Evolutionary conservation across 1,284 basidiomycete genomes (phyloP).

Genomic region (Melanopsichium pennsylvanicum): DNA sequence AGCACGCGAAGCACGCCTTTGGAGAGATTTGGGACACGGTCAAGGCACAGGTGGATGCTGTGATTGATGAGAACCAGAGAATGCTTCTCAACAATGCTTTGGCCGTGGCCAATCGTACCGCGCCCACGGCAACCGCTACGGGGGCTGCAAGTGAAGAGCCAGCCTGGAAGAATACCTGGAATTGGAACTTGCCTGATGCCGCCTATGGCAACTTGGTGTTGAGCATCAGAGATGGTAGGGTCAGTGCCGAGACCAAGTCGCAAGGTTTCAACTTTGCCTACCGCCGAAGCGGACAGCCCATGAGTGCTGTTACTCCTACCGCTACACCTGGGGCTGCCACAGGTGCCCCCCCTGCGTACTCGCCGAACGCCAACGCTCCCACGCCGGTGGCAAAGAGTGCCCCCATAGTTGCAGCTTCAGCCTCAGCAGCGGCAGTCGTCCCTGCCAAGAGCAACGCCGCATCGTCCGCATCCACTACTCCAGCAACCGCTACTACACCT

Average conservation of each 20-base stretch:
- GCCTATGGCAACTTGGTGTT: constrained; percentile 87
- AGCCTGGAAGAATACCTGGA: constrained; percentile 76
- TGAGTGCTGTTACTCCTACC: constrained; percentile 34
- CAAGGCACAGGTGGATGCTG: constrained; percentile 86
- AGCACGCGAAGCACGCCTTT: constrained; percentile 81
- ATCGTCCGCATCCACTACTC: background rate
- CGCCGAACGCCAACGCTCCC: constrained; percentile 8
- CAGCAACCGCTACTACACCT: background rate
- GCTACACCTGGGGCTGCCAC: constrained; percentile 6
- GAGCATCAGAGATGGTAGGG: constrained; percentile 86
- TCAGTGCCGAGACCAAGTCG: constrained; percentile 88
- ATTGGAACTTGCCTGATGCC: constrained; percentile 94
- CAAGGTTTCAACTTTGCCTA: constrained; percentile 97
- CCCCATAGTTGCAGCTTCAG: constrained; percentile 4
- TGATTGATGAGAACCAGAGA: constrained; percentile 89
- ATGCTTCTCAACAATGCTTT: constrained; percentile 88
- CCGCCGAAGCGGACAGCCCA: constrained; percentile 70
- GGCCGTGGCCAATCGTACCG: constrained; percentile 81
- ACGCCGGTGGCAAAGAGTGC: constrained; percentile 4
- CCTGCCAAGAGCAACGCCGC: constrained; percentile 1
- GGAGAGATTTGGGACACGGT: constrained; percentile 93
- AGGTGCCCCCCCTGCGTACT: constrained; percentile 1
- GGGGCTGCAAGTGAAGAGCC: constrained; percentile 78
- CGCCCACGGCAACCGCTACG: constrained; percentile 70
- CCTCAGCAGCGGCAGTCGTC: background rate